A percentile compares a stretch with the other conserved stretches of the same genome.
phyloP scores from a whole-genome alignment of 768 basidiomycete genomes.

The Tulasnella sp. region DNA sequence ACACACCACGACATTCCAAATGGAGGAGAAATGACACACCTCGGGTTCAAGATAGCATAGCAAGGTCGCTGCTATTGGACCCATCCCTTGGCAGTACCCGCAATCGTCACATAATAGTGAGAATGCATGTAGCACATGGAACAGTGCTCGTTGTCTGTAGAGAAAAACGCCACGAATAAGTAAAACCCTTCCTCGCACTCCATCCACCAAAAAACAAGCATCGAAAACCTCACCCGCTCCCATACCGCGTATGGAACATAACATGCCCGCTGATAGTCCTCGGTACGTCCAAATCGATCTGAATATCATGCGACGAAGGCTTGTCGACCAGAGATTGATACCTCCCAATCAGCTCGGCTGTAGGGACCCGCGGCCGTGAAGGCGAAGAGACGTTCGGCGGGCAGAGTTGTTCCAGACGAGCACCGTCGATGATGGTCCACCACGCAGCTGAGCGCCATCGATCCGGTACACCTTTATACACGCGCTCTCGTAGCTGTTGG shows the following conservation, averaged over 20 bases:
- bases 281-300: constrained; percentile 97
- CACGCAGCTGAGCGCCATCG: constrained; percentile 91
- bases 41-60: constrained; percentile 91
- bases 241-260: constrained; percentile 91
- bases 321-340: constrained; percentile 52
- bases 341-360: constrained; percentile 30
- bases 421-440: constrained; percentile 62
- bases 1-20: not conserved
- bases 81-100: constrained; percentile 99
- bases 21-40: no score
- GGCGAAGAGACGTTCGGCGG: constrained; percentile 28
- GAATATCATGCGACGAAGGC: constrained; percentile 85
- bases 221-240: constrained; percentile 63
- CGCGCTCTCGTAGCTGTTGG: constrained; percentile 46
- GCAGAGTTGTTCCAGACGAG: constrained; percentile 20
- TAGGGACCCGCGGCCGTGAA: not conserved
- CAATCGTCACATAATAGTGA: constrained; percentile 77
- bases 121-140: constrained; percentile 89
- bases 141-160: constrained; percentile 80
- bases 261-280: constrained; percentile 92
- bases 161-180: not conserved
- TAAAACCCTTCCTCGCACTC: not conserved
- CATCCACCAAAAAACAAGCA: not conserved
- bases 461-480: constrained; percentile 95
- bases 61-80: constrained; percentile 89